Conservation (phyloP, 148 eudicot genomes). For the Pouteria glomerata region DNA sequence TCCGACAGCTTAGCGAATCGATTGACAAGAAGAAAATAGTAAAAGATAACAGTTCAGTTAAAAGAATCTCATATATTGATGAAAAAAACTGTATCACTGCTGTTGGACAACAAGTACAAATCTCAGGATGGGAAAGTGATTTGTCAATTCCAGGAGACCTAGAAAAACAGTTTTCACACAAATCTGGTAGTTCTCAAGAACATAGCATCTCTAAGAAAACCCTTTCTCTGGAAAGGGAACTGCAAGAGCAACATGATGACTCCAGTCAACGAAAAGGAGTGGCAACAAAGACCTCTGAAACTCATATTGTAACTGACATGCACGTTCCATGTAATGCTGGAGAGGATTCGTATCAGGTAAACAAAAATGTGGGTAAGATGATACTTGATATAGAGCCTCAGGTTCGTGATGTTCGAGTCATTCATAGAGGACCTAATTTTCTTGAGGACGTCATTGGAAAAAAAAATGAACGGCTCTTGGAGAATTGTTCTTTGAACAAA, state of each 20-base stretch:
- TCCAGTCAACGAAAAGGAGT: conserved; percentile 9
- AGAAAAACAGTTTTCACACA: not conserved
- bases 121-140: conserved; percentile 16
- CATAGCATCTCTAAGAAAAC: conserved; percentile 17
- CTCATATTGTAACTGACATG: conserved; percentile 16
- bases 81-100: conserved; percentile 12
- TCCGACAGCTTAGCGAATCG: conserved; percentile 48
- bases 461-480: no score
- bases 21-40: conserved; percentile 31
- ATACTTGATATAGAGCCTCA: conserved; percentile 26
- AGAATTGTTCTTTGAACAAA: no score
- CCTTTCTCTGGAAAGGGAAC: conserved; percentile 36
- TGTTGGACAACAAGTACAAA: conserved; percentile 13
- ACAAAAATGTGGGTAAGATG: not conserved
- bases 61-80: conserved; percentile 36
- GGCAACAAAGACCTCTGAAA: conserved; percentile 14
- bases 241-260: conserved; percentile 8
- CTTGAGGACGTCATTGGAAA: conserved; percentile 9
- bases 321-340: conserved; percentile 13
- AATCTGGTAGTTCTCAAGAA: conserved; percentile 17
- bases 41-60: conserved; percentile 15
- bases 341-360: conserved; percentile 4
- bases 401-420: conserved; percentile 71
- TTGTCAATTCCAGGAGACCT: conserved; percentile 10
- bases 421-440: conserved; percentile 27